Conservation (phyloP, 495 filamentous ascomycete species). For the Penicillium macrosclerotiorum region DNA sequence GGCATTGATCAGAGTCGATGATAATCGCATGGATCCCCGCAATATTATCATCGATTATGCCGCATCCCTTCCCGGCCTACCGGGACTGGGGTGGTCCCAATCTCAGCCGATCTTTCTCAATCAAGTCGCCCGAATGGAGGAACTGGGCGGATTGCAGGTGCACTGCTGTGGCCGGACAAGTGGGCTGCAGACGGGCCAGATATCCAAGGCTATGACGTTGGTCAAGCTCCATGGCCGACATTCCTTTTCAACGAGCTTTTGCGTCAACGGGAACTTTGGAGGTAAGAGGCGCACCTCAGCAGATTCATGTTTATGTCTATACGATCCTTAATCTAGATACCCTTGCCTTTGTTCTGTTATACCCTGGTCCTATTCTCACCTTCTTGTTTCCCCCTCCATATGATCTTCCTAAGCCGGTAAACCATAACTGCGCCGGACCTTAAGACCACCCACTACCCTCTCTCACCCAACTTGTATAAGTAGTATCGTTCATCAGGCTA, state of each 20-base stretch:
- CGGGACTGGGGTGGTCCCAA: constrained; percentile 16
- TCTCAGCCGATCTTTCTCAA: constrained; percentile 39
- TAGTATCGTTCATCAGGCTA: constrained; percentile 16
- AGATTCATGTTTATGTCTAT: constrained; percentile 27
- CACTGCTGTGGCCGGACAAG: constrained; percentile 91
- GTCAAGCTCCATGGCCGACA: constrained; percentile 80
- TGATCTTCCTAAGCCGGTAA: constrained; percentile 19
- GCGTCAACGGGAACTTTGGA: constrained; percentile 70
- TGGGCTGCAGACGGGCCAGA: constrained; percentile 74
- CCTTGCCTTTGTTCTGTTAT: constrained; percentile 21
- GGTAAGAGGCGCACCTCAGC: constrained; percentile 42
- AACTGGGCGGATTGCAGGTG: constrained; percentile 69
- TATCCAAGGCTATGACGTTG: constrained; percentile 70
- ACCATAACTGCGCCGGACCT: constrained; percentile 11
- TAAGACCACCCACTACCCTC: constrained; percentile 1
- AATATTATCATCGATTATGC: constrained; percentile 61
- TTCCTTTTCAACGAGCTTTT: constrained; percentile 79
- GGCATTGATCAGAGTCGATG: constrained; percentile 82
- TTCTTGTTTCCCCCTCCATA: constrained; percentile 5
- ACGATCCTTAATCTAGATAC: constrained; percentile 33
- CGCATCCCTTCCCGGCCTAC: constrained; percentile 18
- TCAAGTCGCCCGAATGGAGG: constrained; percentile 44
- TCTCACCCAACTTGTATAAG: constrained; percentile 10
- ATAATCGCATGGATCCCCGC: constrained; percentile 64
- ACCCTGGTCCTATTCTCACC: not conserved